Base-by-base conservation (phyloP, 2,329 filamentous ascomycete genomes). In the Exophiala phaeomuriformis region DNA sequence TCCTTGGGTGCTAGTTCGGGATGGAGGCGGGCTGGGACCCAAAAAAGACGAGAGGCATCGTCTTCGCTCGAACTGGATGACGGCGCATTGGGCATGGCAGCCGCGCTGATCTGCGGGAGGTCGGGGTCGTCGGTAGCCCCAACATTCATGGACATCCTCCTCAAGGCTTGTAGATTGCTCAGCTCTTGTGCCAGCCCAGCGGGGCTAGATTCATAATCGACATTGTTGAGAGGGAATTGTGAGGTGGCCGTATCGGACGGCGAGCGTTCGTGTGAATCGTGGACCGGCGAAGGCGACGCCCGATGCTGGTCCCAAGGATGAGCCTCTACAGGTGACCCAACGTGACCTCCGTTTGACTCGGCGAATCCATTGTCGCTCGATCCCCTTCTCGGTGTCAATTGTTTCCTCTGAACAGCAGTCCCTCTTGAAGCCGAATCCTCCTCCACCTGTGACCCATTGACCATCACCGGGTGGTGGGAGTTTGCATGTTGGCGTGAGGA, bases 141-240 rank as follows among this genome's bases (percentile, higher is more conserved):
- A 4, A 95, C 88, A 67, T 94, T 90, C 90, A 96, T 95, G 19
- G 90, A 95, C 83, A 96, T 88, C 60, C 90, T 82, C 62, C 90
- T 82, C 58, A 96, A 80, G 1, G 90, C 90, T 69, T 95, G 90
- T 56, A 96, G 73, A 66, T 95, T 96, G 74, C 86, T 94, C 63
- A 96, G 74, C 72, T 96, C 90, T 71, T 95, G 88, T 29, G 89
- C 89, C 55, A 96, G 88, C 57, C 90, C 89, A 55, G 84, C 90
- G 0, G 90, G 86, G 65, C 91, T 86, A 59, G 90, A 90, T 68
- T 95, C 91, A 68, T 93, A 93, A 65, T 90, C 88, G 59, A 95
- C 80, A 62, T 91, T 83, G 64, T 90, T 91, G 59, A 91, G 80
- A 47, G 86, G 84, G 51, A 87, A 83, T 56, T 83, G 82, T 47